Evolutionary conservation across 257 asterid genomes (phyloP).

Genomic region (Mentha longifolia): DNA sequence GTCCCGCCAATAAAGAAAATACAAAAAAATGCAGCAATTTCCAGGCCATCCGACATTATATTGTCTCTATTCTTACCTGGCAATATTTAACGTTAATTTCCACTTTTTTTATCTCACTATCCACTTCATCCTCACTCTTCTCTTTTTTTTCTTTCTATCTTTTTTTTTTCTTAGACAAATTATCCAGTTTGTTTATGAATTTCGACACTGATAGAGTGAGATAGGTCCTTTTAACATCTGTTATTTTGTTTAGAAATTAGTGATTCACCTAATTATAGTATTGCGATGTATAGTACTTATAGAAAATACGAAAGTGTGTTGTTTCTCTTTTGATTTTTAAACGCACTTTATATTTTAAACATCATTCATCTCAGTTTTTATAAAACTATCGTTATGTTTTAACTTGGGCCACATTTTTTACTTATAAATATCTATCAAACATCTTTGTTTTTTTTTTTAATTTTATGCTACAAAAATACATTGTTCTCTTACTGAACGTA

Average conservation of each 20-base stretch:
- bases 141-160: neutral
- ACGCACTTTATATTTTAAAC: too few species aligned
- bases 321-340: neutral
- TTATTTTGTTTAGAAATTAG: neutral
- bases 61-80: constrained; percentile 34
- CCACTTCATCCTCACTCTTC: neutral
- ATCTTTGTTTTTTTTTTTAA: too few species aligned
- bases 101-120: neutral
- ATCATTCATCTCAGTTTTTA: too few species aligned
- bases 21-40: constrained; percentile 28
- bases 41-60: constrained; percentile 36
- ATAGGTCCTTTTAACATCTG: neutral
- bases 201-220: neutral
- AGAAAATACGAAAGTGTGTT: too few species aligned
- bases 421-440: too few species aligned
- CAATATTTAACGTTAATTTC: constrained; percentile 36
- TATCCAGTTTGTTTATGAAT: constrained; percentile 8
- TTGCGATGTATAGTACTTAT: too few species aligned
- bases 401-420: too few species aligned
- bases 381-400: too few species aligned
- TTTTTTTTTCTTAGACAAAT: too few species aligned
- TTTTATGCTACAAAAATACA: too few species aligned
- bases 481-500: too few species aligned
- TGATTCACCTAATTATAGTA: too few species aligned
- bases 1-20: constrained; percentile 56